Conservation (phyloP, 768 basidiomycete genomes). For the Coprinellus micaceus region DNA sequence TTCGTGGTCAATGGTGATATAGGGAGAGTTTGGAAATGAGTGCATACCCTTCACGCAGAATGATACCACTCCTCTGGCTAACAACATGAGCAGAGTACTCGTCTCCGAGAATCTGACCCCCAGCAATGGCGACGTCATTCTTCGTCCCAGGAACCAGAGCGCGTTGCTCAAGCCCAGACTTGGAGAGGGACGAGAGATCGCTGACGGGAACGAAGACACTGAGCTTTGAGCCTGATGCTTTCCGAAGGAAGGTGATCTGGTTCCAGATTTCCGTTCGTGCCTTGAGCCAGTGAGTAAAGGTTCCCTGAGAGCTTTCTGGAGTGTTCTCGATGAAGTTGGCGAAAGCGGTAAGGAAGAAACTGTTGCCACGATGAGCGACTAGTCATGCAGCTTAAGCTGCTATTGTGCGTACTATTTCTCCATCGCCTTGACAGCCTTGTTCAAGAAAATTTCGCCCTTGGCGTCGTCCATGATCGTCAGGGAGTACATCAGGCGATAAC, state of each 20-base stretch:
- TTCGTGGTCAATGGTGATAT: neutral
- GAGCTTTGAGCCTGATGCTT: constrained; percentile 73
- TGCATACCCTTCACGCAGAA: constrained; percentile 78
- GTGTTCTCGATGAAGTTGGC: constrained; percentile 79
- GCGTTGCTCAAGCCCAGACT: constrained; percentile 54
- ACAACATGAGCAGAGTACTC: constrained; percentile 96
- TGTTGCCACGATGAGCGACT: constrained; percentile 22
- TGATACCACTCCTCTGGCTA: constrained; percentile 91
- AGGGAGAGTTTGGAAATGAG: neutral
- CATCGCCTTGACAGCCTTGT: constrained; percentile 68
- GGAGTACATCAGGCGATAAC: constrained; percentile 81
- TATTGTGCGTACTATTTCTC: constrained; percentile 80
- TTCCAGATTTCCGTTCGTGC: constrained; percentile 90
- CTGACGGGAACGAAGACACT: constrained; percentile 91
- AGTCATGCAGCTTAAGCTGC: neutral
- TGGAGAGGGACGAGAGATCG: constrained; percentile 81
- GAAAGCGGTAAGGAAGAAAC: constrained; percentile 94
- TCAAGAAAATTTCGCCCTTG: constrained; percentile 53
- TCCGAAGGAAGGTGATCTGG: constrained; percentile 83
- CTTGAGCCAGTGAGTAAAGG: constrained; percentile 87
- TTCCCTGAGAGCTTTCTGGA: constrained; percentile 50
- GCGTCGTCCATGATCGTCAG: constrained; percentile 70
- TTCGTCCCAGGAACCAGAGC: constrained; percentile 63
- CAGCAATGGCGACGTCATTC: constrained; percentile 70
- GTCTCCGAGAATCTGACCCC: constrained; percentile 86